Conservation (phyloP, 257 asterid genomes). For the Solanum acaule region DNA sequence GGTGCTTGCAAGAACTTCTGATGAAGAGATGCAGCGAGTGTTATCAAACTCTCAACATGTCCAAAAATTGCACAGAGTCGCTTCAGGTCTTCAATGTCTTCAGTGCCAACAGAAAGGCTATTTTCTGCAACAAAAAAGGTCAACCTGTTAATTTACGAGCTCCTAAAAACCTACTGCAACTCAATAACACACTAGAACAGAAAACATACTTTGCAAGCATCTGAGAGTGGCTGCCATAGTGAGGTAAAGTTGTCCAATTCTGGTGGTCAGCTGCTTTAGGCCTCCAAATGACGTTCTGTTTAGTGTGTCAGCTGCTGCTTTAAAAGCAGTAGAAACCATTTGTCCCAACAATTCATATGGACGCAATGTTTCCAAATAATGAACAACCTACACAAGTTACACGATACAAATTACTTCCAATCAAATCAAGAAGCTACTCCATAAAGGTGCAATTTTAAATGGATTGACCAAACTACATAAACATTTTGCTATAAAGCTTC, state of each 20-base stretch:
- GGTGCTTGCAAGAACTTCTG: slow-evolving; percentile 69
- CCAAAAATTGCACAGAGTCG: slow-evolving; percentile 58
- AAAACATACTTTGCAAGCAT: slow-evolving; percentile 44
- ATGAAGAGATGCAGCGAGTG: slow-evolving; percentile 68
- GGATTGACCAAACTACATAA: neutral
- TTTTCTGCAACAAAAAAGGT: slow-evolving; percentile 32
- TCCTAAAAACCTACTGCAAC: neutral
- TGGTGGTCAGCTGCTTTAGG: slow-evolving; percentile 55
- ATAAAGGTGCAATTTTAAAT: neutral
- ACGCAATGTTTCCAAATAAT: slow-evolving; percentile 81
- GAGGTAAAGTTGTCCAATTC: slow-evolving; percentile 48
- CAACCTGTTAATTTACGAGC: neutral
- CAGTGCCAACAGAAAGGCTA: slow-evolving; percentile 27
- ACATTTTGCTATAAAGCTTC: neutral
- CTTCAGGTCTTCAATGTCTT: slow-evolving; percentile 50
- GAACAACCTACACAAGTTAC: slow-evolving; percentile 42
- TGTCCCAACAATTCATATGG: slow-evolving; percentile 70
- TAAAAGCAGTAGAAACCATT: slow-evolving; percentile 82
- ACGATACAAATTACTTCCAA: neutral
- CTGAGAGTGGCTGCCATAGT: slow-evolving; percentile 61
- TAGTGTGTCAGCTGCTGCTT: slow-evolving; percentile 83
- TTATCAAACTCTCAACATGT: slow-evolving; percentile 66
- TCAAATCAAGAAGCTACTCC: neutral
- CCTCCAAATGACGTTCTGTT: slow-evolving; percentile 57
- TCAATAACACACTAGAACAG: neutral